phyloP scores from a whole-genome alignment of 805 yeast species.

The Barnettozyma salicaria region DNA sequence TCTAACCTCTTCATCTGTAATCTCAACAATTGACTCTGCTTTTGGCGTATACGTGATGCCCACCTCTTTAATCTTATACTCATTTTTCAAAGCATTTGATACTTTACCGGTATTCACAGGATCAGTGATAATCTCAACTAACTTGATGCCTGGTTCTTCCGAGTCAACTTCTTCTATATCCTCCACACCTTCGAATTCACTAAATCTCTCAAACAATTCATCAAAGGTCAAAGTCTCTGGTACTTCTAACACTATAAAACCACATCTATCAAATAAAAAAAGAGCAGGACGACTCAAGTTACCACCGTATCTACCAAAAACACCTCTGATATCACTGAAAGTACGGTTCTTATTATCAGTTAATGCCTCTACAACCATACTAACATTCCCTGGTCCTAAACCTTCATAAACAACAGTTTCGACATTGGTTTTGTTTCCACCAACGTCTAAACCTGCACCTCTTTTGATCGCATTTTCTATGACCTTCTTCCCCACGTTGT shows the following conservation, averaged over 20 bases:
- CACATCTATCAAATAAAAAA: constrained; percentile 73
- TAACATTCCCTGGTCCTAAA: constrained; percentile 88
- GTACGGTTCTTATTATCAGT: constrained; percentile 89
- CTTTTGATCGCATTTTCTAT: constrained; percentile 84
- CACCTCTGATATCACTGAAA: constrained; percentile 65
- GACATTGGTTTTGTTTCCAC: constrained; percentile 37
- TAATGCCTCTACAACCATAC: constrained; percentile 75
- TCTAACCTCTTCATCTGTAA: constrained; percentile 46
- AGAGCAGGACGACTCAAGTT: constrained; percentile 64
- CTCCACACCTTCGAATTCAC: constrained; percentile 69
- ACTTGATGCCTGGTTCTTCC: constrained; percentile 22
- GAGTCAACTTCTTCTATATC: constrained; percentile 53
- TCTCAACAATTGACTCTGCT: constrained; percentile 50
- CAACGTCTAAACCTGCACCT: constrained; percentile 62
- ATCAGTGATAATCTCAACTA: constrained; percentile 54
- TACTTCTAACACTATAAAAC: constrained; percentile 53
- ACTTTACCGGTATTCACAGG: constrained; percentile 56
- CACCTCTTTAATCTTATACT: constrained; percentile 59
- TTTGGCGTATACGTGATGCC: constrained; percentile 64
- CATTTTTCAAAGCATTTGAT: constrained; percentile 48
- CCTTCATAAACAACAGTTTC: constrained; percentile 76
- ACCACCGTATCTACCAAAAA: constrained; percentile 64
- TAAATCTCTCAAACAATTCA: constrained; percentile 62
- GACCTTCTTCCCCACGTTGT: constrained; percentile 75
- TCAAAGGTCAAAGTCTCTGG: constrained; percentile 42